phyloP scores from a whole-genome alignment of 768 basidiomycete species.

The Coprinopsis cinerea region DNA sequence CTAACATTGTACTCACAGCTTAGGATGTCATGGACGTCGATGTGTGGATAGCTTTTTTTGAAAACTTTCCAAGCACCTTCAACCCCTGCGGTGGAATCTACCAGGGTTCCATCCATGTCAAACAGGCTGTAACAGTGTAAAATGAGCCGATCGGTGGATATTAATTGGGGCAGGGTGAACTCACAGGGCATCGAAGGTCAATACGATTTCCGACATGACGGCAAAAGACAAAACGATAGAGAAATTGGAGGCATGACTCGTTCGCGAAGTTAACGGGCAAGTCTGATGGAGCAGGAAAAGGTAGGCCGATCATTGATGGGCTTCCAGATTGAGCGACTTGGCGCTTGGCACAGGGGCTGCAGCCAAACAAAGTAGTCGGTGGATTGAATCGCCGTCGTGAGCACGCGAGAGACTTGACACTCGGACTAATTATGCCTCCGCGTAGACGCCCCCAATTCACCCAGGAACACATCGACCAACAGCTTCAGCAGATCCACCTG shows the following conservation, averaged over 20 bases:
- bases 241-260: not conserved
- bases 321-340: constrained; percentile 8
- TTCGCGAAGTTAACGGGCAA: too few species aligned
- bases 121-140: constrained; percentile 44
- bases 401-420: constrained; percentile 12
- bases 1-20: constrained; percentile 44
- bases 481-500: constrained; percentile 86
- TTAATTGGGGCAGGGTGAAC: constrained; percentile 13
- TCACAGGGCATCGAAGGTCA: constrained; percentile 41
- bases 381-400: constrained; percentile 16
- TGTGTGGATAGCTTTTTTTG: constrained; percentile 57
- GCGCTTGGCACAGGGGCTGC: constrained; percentile 29
- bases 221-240: not conserved
- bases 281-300: too few species aligned
- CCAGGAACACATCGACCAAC: constrained; percentile 81
- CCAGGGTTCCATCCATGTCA: constrained; percentile 80
- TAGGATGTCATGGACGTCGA: constrained; percentile 56
- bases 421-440: constrained; percentile 54
- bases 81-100: constrained; percentile 81
- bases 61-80: constrained; percentile 81
- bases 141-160: not conserved
- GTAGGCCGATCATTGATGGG: not conserved
- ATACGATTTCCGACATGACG: constrained; percentile 29
- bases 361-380: constrained; percentile 34
- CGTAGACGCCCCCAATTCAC: constrained; percentile 72